Evolutionary conservation across 306 rosid genomes (phyloP), one percentile per base, ranked within the genome.

Genomic region (Sesbania bispinosa): DNA sequence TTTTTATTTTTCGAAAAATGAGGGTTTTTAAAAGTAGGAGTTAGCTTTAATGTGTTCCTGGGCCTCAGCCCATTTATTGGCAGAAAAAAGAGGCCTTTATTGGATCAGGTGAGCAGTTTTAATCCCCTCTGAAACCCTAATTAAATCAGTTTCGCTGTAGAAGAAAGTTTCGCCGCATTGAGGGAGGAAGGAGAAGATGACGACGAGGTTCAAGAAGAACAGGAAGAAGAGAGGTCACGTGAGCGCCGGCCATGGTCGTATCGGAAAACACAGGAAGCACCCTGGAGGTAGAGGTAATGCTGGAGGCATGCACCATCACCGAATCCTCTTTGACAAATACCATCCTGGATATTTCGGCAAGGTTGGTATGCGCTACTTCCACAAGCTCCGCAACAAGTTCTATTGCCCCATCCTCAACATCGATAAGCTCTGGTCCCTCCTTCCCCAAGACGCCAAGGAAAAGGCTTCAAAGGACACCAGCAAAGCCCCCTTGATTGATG

Each of bases 261-360:
- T 69, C 41, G 65, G 75, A 0, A 77, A 77, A 27, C 81, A 77
- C 65, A 38, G 81, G 2, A 77, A 77, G 76, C 81, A 77, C 4
- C 81, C 76, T 0, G 81, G 76, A 18, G 81, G 81, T 1, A 39
- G 81, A 15, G 81, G 76, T 16, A 77, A 77, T 24, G 81, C 81
- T 41, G 81, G 81, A 18, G 81, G 81, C 1, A 77, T 77, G 81
- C 81, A 77, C 65, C 81, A 77, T 32, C 81, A 77, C 65, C 71
- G 81, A 0, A 77, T 77, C 66, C 81, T 77, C 23, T 77, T 77
- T 71, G 77, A 77, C 53, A 77, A 77, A 33, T 77, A 77, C 66
- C 81, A 77, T 1, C 81, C 81, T 1, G 77, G 81, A 0, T 77
- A 38, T 26, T 77, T 77, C 59, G 81, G 76, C 0, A 77, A 77